Base-by-base conservation (phyloP, 2,329 filamentous ascomycete species). In the Penicillium occitanis region DNA sequence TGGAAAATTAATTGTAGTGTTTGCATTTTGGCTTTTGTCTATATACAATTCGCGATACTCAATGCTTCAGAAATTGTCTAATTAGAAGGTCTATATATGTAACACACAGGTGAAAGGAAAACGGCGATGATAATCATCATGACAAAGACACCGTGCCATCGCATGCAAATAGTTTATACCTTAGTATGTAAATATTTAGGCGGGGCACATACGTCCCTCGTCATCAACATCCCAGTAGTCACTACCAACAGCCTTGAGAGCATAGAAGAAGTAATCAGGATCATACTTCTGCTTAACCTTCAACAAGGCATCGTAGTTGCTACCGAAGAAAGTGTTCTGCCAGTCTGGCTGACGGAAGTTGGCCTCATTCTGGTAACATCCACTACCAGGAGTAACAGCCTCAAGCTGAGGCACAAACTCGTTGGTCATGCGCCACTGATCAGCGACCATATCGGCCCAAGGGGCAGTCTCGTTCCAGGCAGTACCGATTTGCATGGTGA, bases 391-490 rank as follows among this genome's bases (percentile, higher is more conserved):
- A 11, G 62, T 64, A 14, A 57, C 62, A 5, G 62, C 62, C 44
- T 64, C 62, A 28, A 64, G 50, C 22, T 64, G 62, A 48, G 62
- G 51, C 40, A 64, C 55, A 48, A 48, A 59, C 19, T 48, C 40
- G 25, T 64, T 14, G 6, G 62, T 58, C 1, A 64, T 48, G 13
- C 46, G 37, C 13, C 35, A 35, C 40, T 64, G 62, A 14, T 64
- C 30, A 8, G 62, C 37, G 8, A 64, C 28, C 57, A 60, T 60
- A 3, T 44, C n/a, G 22, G 69, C 67, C 73, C 75, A 75, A 0
- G 78, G 73, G 0, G 78, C 77, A 2, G 75, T 78, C 66, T 77
- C 76, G 68, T 76, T 76, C 76, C 77, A 80, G 1, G 69, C 65
- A 3, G 74, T 77, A 7, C 76, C 74, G 37, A 80, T 75, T 11